These are phyloP conservation scores for Asterophora lycoperdoides DNA, from an alignment of 768 basidiomycete species.

Conservation along the genomic window DNA sequence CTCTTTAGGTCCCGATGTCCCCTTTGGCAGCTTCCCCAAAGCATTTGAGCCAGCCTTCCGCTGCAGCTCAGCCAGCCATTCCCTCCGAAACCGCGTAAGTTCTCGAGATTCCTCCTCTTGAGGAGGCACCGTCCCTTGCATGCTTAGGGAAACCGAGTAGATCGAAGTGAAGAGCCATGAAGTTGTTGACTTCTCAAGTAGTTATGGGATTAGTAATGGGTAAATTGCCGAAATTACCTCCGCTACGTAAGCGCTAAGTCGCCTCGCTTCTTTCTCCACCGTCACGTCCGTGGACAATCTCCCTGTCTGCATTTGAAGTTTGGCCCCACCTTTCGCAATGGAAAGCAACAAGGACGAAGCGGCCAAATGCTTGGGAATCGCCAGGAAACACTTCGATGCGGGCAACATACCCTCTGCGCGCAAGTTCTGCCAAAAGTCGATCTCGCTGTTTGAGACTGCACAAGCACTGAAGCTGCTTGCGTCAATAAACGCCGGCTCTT, in stretches of 20 bases:
- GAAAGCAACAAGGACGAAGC: slow-evolving; percentile 93
- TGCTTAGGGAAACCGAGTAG: not conserved
- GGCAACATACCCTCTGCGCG: slow-evolving; percentile 74
- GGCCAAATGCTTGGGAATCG: slow-evolving; percentile 72
- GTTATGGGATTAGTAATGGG: not conserved
- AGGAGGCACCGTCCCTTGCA: slow-evolving; percentile 17
- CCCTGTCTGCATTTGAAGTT: not conserved
- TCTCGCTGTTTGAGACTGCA: slow-evolving; percentile 74
- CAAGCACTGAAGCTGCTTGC: slow-evolving; percentile 68
- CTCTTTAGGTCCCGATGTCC: slow-evolving; percentile 3
- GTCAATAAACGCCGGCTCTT: slow-evolving; percentile 55
- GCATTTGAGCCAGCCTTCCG: slow-evolving; percentile 23
- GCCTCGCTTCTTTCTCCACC: slow-evolving; percentile 14
- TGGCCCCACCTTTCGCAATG: slow-evolving; percentile 35
- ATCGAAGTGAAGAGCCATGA: too few species aligned
- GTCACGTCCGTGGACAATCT: slow-evolving; percentile 13
- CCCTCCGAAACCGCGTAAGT: slow-evolving; percentile 63
- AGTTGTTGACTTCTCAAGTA: slow-evolving; percentile 4
- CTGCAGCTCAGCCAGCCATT: slow-evolving; percentile 68
- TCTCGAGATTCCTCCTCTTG: slow-evolving; percentile 50
- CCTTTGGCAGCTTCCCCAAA: not conserved
- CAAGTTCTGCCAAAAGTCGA: slow-evolving; percentile 87
- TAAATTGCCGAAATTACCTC: not conserved
- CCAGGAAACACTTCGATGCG: slow-evolving; percentile 66
- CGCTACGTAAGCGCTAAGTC: slow-evolving; percentile 9